phyloP scores from a whole-genome alignment of 257 asterid genomes.

The Perilla frutescens region DNA sequence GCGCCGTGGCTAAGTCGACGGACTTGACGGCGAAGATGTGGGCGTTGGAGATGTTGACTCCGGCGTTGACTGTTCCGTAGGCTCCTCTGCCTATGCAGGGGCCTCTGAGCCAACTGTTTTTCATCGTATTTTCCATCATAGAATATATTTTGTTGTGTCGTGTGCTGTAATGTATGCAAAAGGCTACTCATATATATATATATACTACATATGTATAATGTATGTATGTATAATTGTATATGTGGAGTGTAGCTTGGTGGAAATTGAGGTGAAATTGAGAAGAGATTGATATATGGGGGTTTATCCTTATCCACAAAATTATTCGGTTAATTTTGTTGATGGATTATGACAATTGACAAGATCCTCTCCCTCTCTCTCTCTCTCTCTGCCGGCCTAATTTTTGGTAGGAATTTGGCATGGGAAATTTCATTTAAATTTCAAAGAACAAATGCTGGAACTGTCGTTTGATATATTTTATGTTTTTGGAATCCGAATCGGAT shows the following conservation, averaged over 20 bases:
- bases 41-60: constrained; percentile 34
- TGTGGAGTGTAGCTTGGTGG: too few species aligned
- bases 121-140: constrained; percentile 29
- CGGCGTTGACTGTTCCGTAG: constrained; percentile 56
- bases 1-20: constrained; percentile 34
- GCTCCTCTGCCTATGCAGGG: constrained; percentile 62
- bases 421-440: background rate
- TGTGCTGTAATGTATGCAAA: background rate
- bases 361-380: background rate
- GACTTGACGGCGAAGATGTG: constrained; percentile 63
- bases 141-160: background rate
- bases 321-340: constrained; percentile 34
- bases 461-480: too few species aligned
- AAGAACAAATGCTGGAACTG: too few species aligned
- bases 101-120: constrained; percentile 49
- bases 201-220: background rate
- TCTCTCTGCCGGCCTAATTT: constrained; percentile 22
- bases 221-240: too few species aligned
- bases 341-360: constrained; percentile 4
- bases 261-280: too few species aligned
- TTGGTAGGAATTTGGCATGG: constrained; percentile 28
- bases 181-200: background rate
- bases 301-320: constrained; percentile 52
- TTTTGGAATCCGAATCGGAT: too few species aligned
- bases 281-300: background rate